Evolutionary conservation across 306 rosid genomes (phyloP), one percentile per base, ranked within the genome.

Genomic region (Castanopsis chinensis): DNA sequence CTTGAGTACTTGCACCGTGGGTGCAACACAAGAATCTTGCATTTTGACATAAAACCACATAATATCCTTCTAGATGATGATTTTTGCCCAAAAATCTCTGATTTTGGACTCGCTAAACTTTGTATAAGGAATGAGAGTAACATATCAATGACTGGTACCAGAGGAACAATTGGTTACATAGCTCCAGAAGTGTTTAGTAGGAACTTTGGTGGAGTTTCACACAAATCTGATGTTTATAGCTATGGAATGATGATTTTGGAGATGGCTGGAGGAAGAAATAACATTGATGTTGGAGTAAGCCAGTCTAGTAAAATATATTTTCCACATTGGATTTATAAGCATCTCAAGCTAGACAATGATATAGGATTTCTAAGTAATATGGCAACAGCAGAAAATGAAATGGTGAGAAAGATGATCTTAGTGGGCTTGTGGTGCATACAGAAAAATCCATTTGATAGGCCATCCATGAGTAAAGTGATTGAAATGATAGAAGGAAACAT

Each of bases 341-440:
- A 75, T 72, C 83, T 86, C 18, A 78, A 87, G 54, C 35, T 51
- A 0, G 80, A 74, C 0, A 83, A 11, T 63, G 81, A 79, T 78
- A 55, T 89, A 5, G 87, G 74, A 5, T n/a, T 86, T 15, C 78
- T 64, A 19, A 71, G 41, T 8, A 45, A 5, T 17, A 59, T 67
- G 23, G 51, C 55, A 1, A 13, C 6, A 0, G 84, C 78, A 18
- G 87, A 89, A 76, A 86, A 83, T 61, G 85, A 78, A 71, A 20
- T 82, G 0, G 89, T 72, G 5, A 89, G 73, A 61, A 86, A 71
- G 77, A 69, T 89, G 87, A 78, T 70, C 9, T 43, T 73, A 76
- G 90, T 86, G 25, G 90, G 88, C 7, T 41, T 86, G 20, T 88
- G 88, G 88, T 86, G 90, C 86, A 78, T 86, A 51, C 92, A 82